phyloP scores from a whole-genome alignment of 2,329 filamentous ascomycete genomes.

The Teratosphaeria pseudoeucalypti region DNA sequence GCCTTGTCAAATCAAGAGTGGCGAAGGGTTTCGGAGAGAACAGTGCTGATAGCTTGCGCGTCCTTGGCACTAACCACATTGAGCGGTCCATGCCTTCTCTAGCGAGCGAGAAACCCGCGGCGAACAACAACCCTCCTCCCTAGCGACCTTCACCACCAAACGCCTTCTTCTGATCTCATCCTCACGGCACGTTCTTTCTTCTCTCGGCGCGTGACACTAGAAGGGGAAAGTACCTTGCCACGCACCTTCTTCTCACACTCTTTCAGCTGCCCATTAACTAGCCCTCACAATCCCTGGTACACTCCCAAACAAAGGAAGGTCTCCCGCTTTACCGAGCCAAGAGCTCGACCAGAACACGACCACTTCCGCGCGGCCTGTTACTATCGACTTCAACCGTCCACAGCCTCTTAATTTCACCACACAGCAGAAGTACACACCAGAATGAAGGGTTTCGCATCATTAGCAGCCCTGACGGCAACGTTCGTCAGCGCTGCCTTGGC shows the following conservation, averaged over 20 bases:
- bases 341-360: background rate
- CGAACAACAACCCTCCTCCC: background rate
- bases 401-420: background rate
- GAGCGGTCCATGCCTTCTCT: background rate
- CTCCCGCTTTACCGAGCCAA: background rate
- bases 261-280: background rate
- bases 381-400: background rate
- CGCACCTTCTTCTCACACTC: background rate
- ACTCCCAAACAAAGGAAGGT: background rate
- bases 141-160: background rate
- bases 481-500: slow-evolving; percentile 36
- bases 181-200: background rate
- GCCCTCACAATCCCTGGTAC: background rate
- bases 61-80: background rate
- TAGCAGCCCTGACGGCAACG: slow-evolving; percentile 41
- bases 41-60: background rate
- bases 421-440: slow-evolving; percentile 11
- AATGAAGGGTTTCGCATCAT: slow-evolving; percentile 47
- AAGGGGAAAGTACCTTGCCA: background rate
- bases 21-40: background rate
- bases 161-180: background rate
- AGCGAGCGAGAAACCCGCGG: background rate
- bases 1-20: background rate
- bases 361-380: background rate
- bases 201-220: background rate